Conservation (phyloP, 495 filamentous ascomycete genomes). For the Pseudevernia furfuracea region DNA sequence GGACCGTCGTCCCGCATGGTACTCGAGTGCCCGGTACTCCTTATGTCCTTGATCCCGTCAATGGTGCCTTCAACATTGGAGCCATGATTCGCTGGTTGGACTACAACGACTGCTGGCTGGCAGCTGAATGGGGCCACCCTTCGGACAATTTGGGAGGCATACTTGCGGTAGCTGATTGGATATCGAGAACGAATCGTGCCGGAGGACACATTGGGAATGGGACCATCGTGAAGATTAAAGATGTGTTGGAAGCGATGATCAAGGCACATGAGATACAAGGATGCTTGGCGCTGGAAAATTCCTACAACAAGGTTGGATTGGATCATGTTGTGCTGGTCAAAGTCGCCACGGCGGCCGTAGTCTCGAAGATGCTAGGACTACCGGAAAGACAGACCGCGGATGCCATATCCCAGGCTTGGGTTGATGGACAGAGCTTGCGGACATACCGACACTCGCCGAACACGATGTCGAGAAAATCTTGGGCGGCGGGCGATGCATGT, state of each 20-base stretch:
- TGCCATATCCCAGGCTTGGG: slow-evolving; percentile 93
- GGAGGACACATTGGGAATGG: slow-evolving; percentile 80
- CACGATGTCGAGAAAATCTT: slow-evolving; percentile 98
- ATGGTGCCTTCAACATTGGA: slow-evolving; percentile 97
- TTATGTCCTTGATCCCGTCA: slow-evolving; percentile 90
- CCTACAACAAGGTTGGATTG: slow-evolving; percentile 94
- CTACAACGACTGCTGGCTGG: slow-evolving; percentile 99
- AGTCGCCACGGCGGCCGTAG: slow-evolving; percentile 89
- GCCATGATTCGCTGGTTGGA: slow-evolving; percentile 98
- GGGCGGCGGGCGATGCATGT: slow-evolving; percentile 97
- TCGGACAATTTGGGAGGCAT: slow-evolving; percentile 96
- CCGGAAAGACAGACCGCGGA: slow-evolving; percentile 86
- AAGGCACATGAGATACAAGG: slow-evolving; percentile 99
- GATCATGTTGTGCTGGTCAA: slow-evolving; percentile 98
- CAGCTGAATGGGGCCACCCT: slow-evolving; percentile 97
- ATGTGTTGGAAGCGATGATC: slow-evolving; percentile 97
- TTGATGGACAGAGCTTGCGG: slow-evolving; percentile 89
- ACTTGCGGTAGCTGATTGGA: slow-evolving; percentile 93
- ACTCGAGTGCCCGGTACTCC: slow-evolving; percentile 85
- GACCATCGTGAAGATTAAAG: slow-evolving; percentile 75
- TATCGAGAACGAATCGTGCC: slow-evolving; percentile 88
- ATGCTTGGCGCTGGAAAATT: slow-evolving; percentile 92
- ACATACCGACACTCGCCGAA: slow-evolving; percentile 97
- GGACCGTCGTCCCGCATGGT: slow-evolving; percentile 88
- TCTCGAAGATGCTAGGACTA: slow-evolving; percentile 87